Evolutionary conservation across 257 asterid genomes (phyloP), one percentile per base, ranked within the genome.

Genomic region (Solanum bukasovii): DNA sequence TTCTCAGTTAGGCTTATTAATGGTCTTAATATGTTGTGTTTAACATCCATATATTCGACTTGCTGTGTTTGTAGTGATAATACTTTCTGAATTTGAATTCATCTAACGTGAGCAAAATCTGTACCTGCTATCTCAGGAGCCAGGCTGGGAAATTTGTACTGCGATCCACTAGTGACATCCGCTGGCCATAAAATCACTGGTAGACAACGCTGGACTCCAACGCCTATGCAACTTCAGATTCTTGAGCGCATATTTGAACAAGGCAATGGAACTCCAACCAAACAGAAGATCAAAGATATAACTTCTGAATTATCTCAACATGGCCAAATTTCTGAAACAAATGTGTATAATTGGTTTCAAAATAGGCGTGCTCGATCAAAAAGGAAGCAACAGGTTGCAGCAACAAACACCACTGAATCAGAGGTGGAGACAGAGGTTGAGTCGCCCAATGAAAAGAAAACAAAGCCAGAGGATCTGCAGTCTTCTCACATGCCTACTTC

Each of bases 321-420:
- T 49, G 99, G 99, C 42, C 99, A 94, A 91, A 96, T 97, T 90
- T 95, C 98, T 13, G 99, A 97, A 89, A 97, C 98, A 6, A 97
- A 97, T 90, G 99, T 97, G 83, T 97, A 97, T 74, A 97, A 97
- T 88, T 97, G 99, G 99, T 97, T 97, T 87, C 99, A 97, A 86
- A 97, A 97, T 79, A 93, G 99, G 93, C 99, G 99, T 38, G 99
- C 99, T 72, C 91, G 99, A 86, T 97, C 99, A 12, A 97, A 96
- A 88, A 91, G 99, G 90, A 97, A 97, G 93, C 99, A 96, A 82
- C 98, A 94, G 79, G 92, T 92, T 61, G 71, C 92, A 27, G 89
- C 93, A 13, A 63, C 95, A 14, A 96, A 92, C 91, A 94, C 94
- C 42, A 89, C 86, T 14, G 99, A 95, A 83, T 95, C 98, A 7